Base-by-base conservation (phyloP, 2,329 filamentous ascomycete genomes). In the Neopestalotiopsis sp. region DNA sequence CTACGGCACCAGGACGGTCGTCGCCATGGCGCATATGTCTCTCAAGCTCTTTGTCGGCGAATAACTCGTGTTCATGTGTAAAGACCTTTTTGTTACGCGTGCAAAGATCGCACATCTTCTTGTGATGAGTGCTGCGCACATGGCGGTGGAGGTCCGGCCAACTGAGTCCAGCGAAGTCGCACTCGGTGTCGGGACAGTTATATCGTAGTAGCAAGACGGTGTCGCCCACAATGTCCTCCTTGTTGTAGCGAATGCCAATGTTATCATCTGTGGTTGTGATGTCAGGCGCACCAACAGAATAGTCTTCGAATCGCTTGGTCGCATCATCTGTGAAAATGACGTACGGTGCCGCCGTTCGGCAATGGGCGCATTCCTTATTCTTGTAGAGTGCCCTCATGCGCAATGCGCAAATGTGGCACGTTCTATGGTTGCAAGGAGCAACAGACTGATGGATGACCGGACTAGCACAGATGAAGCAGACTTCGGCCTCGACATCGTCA, bases 391-490 rank as follows among this genome's bases (percentile, higher is more conserved):
- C 96, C 74, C 96, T 89, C 89, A 98, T 89, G 69, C 96, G 89
- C 74, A 99, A 83, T 10, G 94, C 92, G 80, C 96, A 99, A 72
- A 98, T 97, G 82, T 99, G 96, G 79, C 96, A 99, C 63, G 95
- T 98, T 68, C 93, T 89, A 82, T 99, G 96, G 80, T 98, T 98
- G 82, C 96, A 99, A 24, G 96, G 95, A 40, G 95, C 91, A 72
- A 99, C 90, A 10, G 95, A 92, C 75, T 94, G 91, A 83, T 98
- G 94, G 63, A 92, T 90, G 62, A 99, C 91, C 2, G 91, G 89
- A 72, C 95, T 97, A 68, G 96, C 95, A 81, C 96, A 99, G 77
- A 99, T 99, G 82, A 98, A 98, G 88, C 96, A 99, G 70, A 98
- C 88, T 71, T 98, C 94, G 32, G 86, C 91, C 68, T 94, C 92